Base-by-base conservation (phyloP, 129 eudicot genomes). In the Scalesia atractyloides region DNA sequence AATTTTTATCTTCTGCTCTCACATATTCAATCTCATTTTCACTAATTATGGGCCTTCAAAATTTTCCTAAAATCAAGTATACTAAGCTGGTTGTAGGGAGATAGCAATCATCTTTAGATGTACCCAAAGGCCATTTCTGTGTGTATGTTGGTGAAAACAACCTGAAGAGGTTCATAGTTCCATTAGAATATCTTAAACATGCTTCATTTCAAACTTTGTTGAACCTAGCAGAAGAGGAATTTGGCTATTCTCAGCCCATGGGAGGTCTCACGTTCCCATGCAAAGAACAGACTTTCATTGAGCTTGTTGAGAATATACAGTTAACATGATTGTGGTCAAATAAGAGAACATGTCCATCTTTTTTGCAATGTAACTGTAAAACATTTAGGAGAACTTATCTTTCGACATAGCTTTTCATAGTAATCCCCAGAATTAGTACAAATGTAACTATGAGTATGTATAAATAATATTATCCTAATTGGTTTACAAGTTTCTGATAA, bases 211-310 rank as follows among this genome's bases (percentile, higher is more conserved):
- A 75, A 2, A 65, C 16, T 0, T 5, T 65, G 66, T 12, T 75
- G 7, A 65, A 52, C 19, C 15, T 52, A 9, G 24, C 22, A 0
- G 64, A 20, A 75, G 79, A 75, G 26, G 79, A 52, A 53, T 75
- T 19, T 51, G 79, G 66, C 15, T 75, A 69, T 52, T 36, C 12
- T 62, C 82, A 70, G 50, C 79, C 79, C 3, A 77, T 37, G 82
- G 76, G 82, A 48, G 72, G 76, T 30, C 72, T 77, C 13, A 77
- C 76, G 12, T 11, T 77, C 82, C 82, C 71, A 13, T 70, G 82
- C 49, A 61, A 71, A 59, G 81, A 77, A 68, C 66, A 75, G 57
- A 68, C 72, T 6, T 83, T 83, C 64, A 70, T 83, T 33, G 59
- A 70, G 41, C 50, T 74, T 9, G 22, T 26, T 43, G 18, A 2